Conservation (phyloP, 2,329 filamentous ascomycete genomes). For the Diaporthe longicolla region DNA sequence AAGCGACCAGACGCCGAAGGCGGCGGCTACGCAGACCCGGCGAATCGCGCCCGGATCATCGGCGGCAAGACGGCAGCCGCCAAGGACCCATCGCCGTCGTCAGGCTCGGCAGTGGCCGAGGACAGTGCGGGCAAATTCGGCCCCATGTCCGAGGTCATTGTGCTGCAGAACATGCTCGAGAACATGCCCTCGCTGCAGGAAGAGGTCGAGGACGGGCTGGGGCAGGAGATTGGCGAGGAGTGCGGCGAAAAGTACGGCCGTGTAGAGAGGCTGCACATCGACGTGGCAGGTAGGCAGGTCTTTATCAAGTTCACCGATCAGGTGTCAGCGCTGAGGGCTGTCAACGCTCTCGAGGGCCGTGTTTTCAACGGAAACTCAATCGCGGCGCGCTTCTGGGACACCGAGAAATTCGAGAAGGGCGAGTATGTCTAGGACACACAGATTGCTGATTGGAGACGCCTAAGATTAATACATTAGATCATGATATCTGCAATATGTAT, state of each 20-base stretch:
- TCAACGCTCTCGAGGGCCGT: conserved; percentile 89
- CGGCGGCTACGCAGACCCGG: conserved; percentile 80
- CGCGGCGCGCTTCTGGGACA: conserved; percentile 84
- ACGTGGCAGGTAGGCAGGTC: conserved; percentile 75
- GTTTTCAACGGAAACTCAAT: conserved; percentile 92
- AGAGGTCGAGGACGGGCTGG: conserved; percentile 82
- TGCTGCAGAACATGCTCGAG: conserved; percentile 87
- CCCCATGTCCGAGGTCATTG: conserved; percentile 84
- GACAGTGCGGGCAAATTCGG: conserved; percentile 69
- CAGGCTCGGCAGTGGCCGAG: conserved; percentile 40
- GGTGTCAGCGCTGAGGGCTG: conserved; percentile 87
- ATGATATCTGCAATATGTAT: neutral
- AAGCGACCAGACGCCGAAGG: conserved; percentile 84
- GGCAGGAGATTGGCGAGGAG: conserved; percentile 96
- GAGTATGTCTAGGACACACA: conserved; percentile 56
- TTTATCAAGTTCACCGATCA: conserved; percentile 94
- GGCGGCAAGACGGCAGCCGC: conserved; percentile 71
- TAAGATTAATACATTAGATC: neutral
- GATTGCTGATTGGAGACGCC: conserved; percentile 42
- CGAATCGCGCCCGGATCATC: conserved; percentile 82
- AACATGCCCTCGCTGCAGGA: conserved; percentile 81
- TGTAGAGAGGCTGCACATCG: conserved; percentile 84
- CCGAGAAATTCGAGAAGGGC: conserved; percentile 84
- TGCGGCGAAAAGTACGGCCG: conserved; percentile 91
- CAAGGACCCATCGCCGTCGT: neutral